phyloP scores from a whole-genome alignment of 495 filamentous ascomycete genomes.

The Xylaria cubensis region DNA sequence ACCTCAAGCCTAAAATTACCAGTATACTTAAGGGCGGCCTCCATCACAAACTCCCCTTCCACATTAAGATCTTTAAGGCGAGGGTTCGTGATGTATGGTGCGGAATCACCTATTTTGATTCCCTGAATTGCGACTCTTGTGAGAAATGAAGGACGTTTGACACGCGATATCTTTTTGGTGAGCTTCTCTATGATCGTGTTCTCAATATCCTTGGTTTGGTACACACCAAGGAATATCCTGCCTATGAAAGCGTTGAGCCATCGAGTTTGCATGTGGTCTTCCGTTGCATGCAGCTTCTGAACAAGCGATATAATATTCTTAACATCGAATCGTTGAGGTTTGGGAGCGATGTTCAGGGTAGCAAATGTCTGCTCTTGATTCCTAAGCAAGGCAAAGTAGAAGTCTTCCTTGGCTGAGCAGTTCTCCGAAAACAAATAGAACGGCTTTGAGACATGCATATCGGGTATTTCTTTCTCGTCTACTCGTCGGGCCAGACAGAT shows the following conservation, averaged over 20 bases:
- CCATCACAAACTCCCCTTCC: constrained; percentile 84
- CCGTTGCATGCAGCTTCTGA: constrained; percentile 87
- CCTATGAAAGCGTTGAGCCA: constrained; percentile 95
- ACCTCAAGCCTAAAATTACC: constrained; percentile 91
- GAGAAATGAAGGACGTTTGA: constrained; percentile 89
- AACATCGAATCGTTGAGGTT: constrained; percentile 78
- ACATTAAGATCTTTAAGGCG: constrained; percentile 87
- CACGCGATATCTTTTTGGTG: constrained; percentile 93
- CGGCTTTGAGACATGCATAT: constrained; percentile 69
- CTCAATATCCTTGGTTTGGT: constrained; percentile 83
- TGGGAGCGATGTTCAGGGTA: constrained; percentile 65
- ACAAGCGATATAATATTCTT: constrained; percentile 86
- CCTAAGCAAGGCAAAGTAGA: constrained; percentile 90
- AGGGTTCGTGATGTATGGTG: constrained; percentile 89
- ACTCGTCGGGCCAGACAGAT: constrained; percentile 79
- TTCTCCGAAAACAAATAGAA: constrained; percentile 96
- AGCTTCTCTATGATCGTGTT: constrained; percentile 82
- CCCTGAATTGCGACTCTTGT: constrained; percentile 78
- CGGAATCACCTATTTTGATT: constrained; percentile 85
- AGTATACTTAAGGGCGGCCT: constrained; percentile 85
- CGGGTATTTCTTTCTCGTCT: constrained; percentile 62
- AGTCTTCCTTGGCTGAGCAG: constrained; percentile 94
- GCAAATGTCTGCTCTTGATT: constrained; percentile 75
- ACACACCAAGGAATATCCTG: constrained; percentile 83
- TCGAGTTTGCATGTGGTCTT: constrained; percentile 88